Base-by-base conservation (phyloP, 108 stramenopile species). In the Cyclotella distinguenda region DNA sequence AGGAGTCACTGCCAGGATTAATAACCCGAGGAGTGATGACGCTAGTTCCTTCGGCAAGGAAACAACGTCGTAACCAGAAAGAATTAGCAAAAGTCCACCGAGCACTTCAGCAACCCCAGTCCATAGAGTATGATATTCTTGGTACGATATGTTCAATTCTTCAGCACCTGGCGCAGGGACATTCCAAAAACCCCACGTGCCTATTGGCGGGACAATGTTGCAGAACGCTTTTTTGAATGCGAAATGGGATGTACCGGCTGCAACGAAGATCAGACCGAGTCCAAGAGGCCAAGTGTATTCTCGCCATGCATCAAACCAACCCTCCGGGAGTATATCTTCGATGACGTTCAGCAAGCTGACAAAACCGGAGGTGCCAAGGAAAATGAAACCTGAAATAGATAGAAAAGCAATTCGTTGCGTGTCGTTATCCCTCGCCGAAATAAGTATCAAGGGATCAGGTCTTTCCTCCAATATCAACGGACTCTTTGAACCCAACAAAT, bases 161-260 rank as follows among this genome's bases (percentile, higher is more conserved):
- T 88, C 85, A 0, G 85, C 75, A 7, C 80, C 78, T 6, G 86
- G 86, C 1, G 87, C 77, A 11, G 94, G 94, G 15, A 95, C 72
- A 27, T 89, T 61, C 89, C 89, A 96, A 8, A 90, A 53, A 27
- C 95, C 95, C 95, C 95, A 95, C 1, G 89, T 81, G 0, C 95
- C 95, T 25, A 44, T 58, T 0, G 89, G 92, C 3, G 95, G 95
- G 30, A 87, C 84, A 38, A 95, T 92, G 28, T 70, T 69, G n/a
- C 52, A 60, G 58, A 88, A 95, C 39, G 84, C 88, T 16, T 84
- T 66, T 19, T 77, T 77, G 18, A 84, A 38, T 12, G 87, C 74
- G 66, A 95, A 95, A 59, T 95, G 94, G 15, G 86, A 53, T 0
- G 84, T 77, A 18, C 94, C 94, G 8, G 91, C 90, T 13, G 86